Percentiles rank a stretch among this genome's conserved stretches.
Evolutionary conservation across 2,329 filamentous ascomycete genomes (phyloP).

Genomic region (Alternaria sp.): DNA sequence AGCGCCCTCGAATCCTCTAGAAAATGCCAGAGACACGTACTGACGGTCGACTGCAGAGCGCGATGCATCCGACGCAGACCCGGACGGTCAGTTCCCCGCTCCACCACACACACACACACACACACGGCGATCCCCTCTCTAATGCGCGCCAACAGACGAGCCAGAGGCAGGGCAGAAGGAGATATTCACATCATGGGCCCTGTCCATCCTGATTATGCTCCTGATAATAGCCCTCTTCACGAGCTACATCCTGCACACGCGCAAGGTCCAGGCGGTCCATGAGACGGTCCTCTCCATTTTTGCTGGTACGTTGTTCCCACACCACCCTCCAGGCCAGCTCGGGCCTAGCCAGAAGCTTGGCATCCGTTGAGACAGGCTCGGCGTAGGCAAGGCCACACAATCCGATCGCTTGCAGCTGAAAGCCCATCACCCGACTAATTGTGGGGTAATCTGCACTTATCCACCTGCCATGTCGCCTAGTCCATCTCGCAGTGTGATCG

Average conservation of each 20-base stretch:
- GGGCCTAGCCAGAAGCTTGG: conserved; percentile 7
- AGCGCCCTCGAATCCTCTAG: conserved; percentile 24
- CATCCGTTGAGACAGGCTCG: conserved; percentile 17
- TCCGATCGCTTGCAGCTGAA: conserved; percentile 14
- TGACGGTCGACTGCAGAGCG: conserved; percentile 46
- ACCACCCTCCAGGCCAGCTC: conserved; percentile 1
- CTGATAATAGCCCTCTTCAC: conserved; percentile 95
- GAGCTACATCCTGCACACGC: conserved; percentile 95
- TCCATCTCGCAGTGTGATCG: conserved; percentile 27
- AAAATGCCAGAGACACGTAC: conserved; percentile 6
- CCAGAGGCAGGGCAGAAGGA: conserved; percentile 90
- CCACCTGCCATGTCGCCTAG: conserved; percentile 21
- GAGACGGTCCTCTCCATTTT: conserved; percentile 99
- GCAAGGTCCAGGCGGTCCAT: conserved; percentile 96
- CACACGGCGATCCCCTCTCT: conserved; percentile 38
- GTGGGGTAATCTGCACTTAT: conserved; percentile 28
- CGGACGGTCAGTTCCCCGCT: conserved; percentile 52
- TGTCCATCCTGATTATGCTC: conserved; percentile 95
- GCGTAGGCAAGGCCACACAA: conserved; percentile 16
- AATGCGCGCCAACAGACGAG: conserved; percentile 62
- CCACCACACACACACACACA: conserved; percentile 14
- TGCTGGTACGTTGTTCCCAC: conserved; percentile 67
- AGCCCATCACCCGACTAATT: conserved; percentile 17
- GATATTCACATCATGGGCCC: conserved; percentile 93
- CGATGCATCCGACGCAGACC: conserved; percentile 58